Evolutionary conservation across 2,329 filamentous ascomycete genomes (phyloP).

Genomic region (Metarhizium album): DNA sequence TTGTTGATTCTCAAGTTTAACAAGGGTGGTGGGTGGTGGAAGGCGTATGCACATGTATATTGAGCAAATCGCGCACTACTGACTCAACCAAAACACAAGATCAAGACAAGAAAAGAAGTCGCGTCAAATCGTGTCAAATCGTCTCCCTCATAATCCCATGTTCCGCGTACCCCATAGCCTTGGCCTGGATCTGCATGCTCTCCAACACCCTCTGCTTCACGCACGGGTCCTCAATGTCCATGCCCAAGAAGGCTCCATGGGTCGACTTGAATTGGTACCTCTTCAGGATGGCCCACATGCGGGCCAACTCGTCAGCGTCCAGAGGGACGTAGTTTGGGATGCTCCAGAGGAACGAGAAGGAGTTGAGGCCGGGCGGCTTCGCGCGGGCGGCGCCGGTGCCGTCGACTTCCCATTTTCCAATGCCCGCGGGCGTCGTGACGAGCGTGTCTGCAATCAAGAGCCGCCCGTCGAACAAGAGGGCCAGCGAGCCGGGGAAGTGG

Average conservation of each 20-base stretch:
- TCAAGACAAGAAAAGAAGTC: background rate
- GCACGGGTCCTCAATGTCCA: constrained; percentile 42
- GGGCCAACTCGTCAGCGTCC: too few species aligned
- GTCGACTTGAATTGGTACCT: too few species aligned
- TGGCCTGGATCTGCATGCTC: constrained; percentile 66
- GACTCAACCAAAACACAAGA: too few species aligned
- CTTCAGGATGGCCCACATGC: too few species aligned
- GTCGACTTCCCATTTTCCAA: constrained; percentile 30
- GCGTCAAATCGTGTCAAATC: constrained; percentile 6
- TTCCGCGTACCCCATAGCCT: constrained; percentile 20
- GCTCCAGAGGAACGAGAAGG: constrained; percentile 66
- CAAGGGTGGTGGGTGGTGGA: too few species aligned
- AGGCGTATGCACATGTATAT: too few species aligned
- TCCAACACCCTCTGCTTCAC: constrained; percentile 32
- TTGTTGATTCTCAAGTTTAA: too few species aligned
- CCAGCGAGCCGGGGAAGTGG: constrained; percentile 67
- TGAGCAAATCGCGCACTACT: too few species aligned
- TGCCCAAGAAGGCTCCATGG: constrained; percentile 49
- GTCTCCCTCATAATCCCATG: constrained; percentile 2
- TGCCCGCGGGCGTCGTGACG: constrained; percentile 49
- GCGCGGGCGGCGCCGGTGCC: constrained; percentile 21
- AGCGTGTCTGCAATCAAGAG: constrained; percentile 73
- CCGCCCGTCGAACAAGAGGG: constrained; percentile 49
- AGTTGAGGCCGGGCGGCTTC: constrained; percentile 34
- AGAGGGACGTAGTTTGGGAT: constrained; percentile 68